Percentiles rank a stretch among this genome's conserved stretches.
These are phyloP conservation scores for Coemansia erecta DNA, from an alignment of 192 early-diverging fungal genomes.

Conservation along the genomic window DNA sequence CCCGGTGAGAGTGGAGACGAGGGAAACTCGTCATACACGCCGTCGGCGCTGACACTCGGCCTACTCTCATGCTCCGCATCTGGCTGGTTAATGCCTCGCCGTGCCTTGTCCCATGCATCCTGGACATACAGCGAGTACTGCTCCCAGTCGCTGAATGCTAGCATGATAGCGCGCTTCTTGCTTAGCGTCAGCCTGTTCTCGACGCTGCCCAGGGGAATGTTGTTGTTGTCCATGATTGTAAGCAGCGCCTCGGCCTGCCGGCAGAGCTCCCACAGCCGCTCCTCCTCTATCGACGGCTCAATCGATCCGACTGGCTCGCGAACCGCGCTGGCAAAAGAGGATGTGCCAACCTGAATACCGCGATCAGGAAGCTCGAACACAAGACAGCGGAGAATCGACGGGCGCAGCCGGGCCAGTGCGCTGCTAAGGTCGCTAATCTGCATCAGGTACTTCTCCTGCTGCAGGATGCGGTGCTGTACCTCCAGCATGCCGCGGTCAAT, in stretches of 20 bases:
- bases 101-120: slow-evolving; percentile 52
- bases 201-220: slow-evolving; percentile 28
- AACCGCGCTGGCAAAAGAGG: slow-evolving; percentile 37
- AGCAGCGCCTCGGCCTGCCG: slow-evolving; percentile 53
- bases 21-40: slow-evolving; percentile 2
- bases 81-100: slow-evolving; percentile 37
- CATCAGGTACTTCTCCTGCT: slow-evolving; percentile 50
- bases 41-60: slow-evolving; percentile 27
- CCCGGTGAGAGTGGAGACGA: background rate
- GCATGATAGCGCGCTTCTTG: slow-evolving; percentile 55
- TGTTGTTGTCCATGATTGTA: slow-evolving; percentile 54
- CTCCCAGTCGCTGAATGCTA: slow-evolving; percentile 56
- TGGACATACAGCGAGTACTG: slow-evolving; percentile 55
- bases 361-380: slow-evolving; percentile 54
- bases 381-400: slow-evolving; percentile 49
- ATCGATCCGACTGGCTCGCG: slow-evolving; percentile 49
- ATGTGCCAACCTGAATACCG: slow-evolving; percentile 43
- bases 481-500: slow-evolving; percentile 51
- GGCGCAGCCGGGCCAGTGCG: slow-evolving; percentile 40
- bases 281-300: slow-evolving; percentile 52
- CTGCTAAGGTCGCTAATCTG: slow-evolving; percentile 47
- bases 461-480: slow-evolving; percentile 47
- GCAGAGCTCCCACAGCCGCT: slow-evolving; percentile 55
- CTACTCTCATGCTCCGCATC: slow-evolving; percentile 26
- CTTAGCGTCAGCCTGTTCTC: slow-evolving; percentile 45